Evolutionary conservation across 805 yeast species (phyloP).

Genomic region (Sugiyamaella smithiae): DNA sequence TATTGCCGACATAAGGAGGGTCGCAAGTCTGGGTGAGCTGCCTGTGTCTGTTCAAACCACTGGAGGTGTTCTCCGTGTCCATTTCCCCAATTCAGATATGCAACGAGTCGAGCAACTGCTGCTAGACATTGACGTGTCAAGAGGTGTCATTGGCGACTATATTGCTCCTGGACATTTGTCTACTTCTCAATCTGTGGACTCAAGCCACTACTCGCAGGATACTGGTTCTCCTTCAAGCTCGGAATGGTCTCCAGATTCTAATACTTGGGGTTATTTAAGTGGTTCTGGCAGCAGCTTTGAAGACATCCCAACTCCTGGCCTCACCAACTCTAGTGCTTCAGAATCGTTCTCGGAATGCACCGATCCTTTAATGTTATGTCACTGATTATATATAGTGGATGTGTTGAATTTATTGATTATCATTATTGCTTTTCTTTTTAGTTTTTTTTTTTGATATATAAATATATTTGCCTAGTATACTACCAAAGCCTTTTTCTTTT

Average conservation of each 20-base stretch:
- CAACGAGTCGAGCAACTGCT: slow-evolving; percentile 54
- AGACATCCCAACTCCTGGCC: slow-evolving; percentile 15
- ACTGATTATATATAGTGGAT: no score
- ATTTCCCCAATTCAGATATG: slow-evolving; percentile 69
- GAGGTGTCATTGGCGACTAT: slow-evolving; percentile 47
- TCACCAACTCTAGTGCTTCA: slow-evolving; percentile 14
- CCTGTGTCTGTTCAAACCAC: slow-evolving; percentile 50
- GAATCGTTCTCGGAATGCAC: slow-evolving; percentile 6
- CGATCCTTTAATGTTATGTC: background rate
- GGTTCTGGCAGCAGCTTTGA: slow-evolving; percentile 8
- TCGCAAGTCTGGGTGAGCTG: slow-evolving; percentile 59
- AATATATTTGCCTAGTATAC: no score
- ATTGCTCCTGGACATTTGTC: slow-evolving; percentile 5
- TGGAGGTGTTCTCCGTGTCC: slow-evolving; percentile 47
- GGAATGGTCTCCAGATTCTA: background rate
- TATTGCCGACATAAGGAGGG: slow-evolving; percentile 43
- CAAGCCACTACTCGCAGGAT: background rate
- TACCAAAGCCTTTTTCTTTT: no score
- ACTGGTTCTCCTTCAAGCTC: background rate
- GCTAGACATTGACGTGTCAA: slow-evolving; percentile 55
- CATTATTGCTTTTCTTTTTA: no score
- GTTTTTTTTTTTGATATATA: no score
- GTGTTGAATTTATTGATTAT: no score
- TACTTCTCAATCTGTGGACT: background rate
- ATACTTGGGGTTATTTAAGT: slow-evolving; percentile 4